A percentile compares a stretch with the other conserved stretches of the same genome.
Evolutionary conservation across 805 yeast species (phyloP).

Genomic region (Yarrowia sp.): DNA sequence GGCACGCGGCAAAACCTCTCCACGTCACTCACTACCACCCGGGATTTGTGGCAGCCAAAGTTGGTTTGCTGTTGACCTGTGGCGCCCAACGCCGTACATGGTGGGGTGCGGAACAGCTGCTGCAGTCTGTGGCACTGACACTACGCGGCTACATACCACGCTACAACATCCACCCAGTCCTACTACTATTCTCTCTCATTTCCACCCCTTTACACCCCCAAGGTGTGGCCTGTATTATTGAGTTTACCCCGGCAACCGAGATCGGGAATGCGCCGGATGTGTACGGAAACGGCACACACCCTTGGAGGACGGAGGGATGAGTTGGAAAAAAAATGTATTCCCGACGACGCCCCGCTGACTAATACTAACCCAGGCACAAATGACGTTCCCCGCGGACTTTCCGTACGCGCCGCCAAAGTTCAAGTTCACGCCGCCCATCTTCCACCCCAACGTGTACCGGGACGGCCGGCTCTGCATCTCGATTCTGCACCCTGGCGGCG

Average conservation of each 20-base stretch:
- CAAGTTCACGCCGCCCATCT: constrained; percentile 90
- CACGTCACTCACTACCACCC: too few species aligned
- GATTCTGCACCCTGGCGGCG: constrained; percentile 90
- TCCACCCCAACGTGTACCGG: constrained; percentile 93
- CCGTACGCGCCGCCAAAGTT: constrained; percentile 94
- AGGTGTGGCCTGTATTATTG: constrained; percentile 25
- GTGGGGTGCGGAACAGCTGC: too few species aligned
- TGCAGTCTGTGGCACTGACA: too few species aligned
- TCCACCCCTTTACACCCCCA: background rate
- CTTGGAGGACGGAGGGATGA: too few species aligned
- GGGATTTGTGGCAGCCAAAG: too few species aligned
- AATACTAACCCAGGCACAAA: constrained; percentile 63
- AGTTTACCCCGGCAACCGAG: constrained; percentile 15
- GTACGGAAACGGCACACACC: too few species aligned
- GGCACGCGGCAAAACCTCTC: too few species aligned
- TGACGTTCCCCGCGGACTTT: constrained; percentile 90
- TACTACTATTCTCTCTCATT: background rate
- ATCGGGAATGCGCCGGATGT: constrained; percentile 6
- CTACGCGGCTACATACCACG: too few species aligned
- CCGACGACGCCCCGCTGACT: too few species aligned
- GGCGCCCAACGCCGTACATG: too few species aligned
- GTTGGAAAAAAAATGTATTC: too few species aligned
- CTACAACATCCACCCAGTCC: background rate
- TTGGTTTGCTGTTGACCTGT: too few species aligned
- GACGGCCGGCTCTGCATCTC: constrained; percentile 95